Evolutionary conservation across 2,329 filamentous ascomycete species (phyloP), one percentile per base, ranked within the genome.

Genomic region (Talaromyces sp.): DNA sequence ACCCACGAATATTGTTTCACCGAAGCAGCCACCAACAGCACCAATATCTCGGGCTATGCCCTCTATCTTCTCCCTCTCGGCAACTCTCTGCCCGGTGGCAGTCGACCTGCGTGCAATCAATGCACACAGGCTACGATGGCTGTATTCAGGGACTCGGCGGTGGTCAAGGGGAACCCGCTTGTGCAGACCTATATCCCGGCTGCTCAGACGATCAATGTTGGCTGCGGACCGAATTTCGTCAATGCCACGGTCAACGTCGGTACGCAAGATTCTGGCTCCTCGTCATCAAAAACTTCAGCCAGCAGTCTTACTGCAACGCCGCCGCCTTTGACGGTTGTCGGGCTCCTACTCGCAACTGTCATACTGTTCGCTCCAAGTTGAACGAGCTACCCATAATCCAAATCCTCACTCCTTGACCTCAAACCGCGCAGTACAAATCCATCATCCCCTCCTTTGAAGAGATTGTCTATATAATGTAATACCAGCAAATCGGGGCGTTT

Each of bases 31-130:
- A 92, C 91, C 58, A 96, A 97, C 78, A 75, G 81, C 5, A 85
- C 86, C 25, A 89, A 86, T 8, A 83, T 90, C 0, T 86, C 88
- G 36, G 90, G 95, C 75, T 85, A 87, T 38, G 94, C 93, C 73
- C 84, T 95, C 40, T 99, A 97, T 80, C 94, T 90, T 72, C 82
- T 98, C 2, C 91, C 93, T 0, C 84, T 96, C 64, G 95, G 95
- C 66, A 84, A 88, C 47, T 77, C 83, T 0, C 80, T 97, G 13
- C 91, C 91, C 0, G 83, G 81, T 15, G 85, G 85, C 25, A 86
- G 88, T 29, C 82, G 83, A n/a, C 91, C 93, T 0, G 87, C 85
- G 0, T 99, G 95, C 80, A 89, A 86, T 70, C 80, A 80, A 47
- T 98, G 95, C 76, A 82, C 95, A 51, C 83, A 89, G 72, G 83